Evolutionary conservation across 441 rosid genomes (phyloP).

Genomic region (Erodium texanum): DNA sequence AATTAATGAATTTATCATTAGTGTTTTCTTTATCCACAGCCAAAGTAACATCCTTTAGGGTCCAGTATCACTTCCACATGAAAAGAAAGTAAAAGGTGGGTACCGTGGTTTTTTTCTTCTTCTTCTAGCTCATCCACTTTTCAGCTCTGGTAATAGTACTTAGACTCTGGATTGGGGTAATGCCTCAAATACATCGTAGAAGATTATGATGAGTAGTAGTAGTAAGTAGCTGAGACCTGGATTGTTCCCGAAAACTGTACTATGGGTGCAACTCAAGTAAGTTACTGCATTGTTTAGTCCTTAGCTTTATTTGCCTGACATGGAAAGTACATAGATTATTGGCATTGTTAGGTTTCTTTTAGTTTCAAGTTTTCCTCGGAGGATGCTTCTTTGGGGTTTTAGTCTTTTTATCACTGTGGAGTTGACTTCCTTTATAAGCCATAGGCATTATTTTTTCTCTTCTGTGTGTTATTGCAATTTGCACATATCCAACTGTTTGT

Average conservation of each 20-base stretch:
- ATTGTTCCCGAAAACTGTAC: neutral
- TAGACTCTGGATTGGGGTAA: neutral
- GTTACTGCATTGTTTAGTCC: neutral
- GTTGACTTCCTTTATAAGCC: neutral
- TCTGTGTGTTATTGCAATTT: too few species aligned
- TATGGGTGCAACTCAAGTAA: conserved; percentile 4
- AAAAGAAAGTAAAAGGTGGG: too few species aligned
- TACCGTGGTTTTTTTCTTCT: too few species aligned
- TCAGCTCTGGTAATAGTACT: neutral
- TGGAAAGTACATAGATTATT: too few species aligned
- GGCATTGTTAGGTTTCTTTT: neutral
- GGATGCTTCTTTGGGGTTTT: neutral
- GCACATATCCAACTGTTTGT: neutral
- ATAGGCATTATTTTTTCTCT: too few species aligned
- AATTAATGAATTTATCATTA: conserved; percentile 13
- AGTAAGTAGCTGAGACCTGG: neutral
- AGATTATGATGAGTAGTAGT: too few species aligned
- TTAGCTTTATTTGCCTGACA: neutral
- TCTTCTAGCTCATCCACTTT: neutral
- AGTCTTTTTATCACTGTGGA: neutral
- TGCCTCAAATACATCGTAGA: too few species aligned
- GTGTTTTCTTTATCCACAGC: too few species aligned
- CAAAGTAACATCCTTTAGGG: neutral
- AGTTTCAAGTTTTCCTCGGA: neutral
- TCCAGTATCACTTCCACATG: neutral